A percentile compares a stretch with the other conserved stretches of the same genome.
phyloP scores from a whole-genome alignment of 2,329 filamentous ascomycete species.

The Pezicula carpinea region DNA sequence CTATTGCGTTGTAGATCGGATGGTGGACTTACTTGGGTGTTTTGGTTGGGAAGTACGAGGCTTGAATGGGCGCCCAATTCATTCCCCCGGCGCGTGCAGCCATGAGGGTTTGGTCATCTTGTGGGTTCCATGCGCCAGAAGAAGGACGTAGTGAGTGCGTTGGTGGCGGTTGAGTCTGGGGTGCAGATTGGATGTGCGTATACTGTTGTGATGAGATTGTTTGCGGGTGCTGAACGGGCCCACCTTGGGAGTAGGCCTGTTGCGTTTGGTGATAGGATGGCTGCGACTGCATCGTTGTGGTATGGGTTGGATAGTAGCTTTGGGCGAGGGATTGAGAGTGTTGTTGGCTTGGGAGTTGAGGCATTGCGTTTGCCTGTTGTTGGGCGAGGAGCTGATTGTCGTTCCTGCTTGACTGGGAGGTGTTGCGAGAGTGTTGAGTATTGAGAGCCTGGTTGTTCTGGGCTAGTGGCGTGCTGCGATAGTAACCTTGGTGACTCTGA shows the following conservation, averaged over 20 bases:
- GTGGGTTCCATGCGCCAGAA: slow-evolving; percentile 65
- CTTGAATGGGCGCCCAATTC: slow-evolving; percentile 80
- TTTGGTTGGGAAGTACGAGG: slow-evolving; percentile 72
- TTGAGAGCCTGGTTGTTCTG: slow-evolving; percentile 10
- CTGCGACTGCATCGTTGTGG: slow-evolving; percentile 3
- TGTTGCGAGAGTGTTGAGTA: slow-evolving; percentile 6
- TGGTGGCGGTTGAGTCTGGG: slow-evolving; percentile 6
- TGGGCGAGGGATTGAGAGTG: slow-evolving; percentile 4
- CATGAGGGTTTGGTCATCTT: slow-evolving; percentile 71
- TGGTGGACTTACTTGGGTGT: slow-evolving; percentile 33
- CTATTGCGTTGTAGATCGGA: not conserved
- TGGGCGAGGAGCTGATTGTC: slow-evolving; percentile 16
- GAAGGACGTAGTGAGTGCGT: slow-evolving; percentile 39
- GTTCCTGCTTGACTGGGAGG: slow-evolving; percentile 3
- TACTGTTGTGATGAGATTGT: not conserved
- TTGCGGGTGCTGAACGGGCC: slow-evolving; percentile 10
- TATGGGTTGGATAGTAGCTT: not conserved
- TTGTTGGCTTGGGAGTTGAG: slow-evolving; percentile 9
- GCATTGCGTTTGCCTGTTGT: slow-evolving; percentile 9
- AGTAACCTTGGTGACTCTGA: slow-evolving; percentile 19
- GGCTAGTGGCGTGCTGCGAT: slow-evolving; percentile 17
- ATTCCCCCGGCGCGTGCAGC: slow-evolving; percentile 67
- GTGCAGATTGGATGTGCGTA: not conserved
- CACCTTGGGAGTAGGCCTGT: slow-evolving; percentile 8
- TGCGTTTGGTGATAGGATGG: slow-evolving; percentile 4